Evolutionary conservation across 148 eudicot genomes (phyloP), one percentile per base, ranked within the genome.

Genomic region (Silene conica): DNA sequence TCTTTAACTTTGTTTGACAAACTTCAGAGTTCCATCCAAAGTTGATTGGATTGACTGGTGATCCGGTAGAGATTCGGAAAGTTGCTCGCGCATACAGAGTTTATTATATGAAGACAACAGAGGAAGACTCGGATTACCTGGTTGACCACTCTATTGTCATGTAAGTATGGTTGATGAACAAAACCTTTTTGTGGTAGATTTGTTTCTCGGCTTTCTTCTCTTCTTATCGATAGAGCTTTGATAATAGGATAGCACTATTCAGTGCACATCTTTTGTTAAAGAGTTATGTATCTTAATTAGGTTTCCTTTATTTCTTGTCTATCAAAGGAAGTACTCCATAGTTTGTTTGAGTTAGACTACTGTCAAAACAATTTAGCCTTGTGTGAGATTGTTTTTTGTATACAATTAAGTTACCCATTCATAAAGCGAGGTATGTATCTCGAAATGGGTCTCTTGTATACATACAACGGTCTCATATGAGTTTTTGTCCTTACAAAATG

Each of bases 61-160:
- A 79, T 25, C 85, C 90, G 1, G 96, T 88, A 23, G 98, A 94
- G 85, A 67, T 94, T 28, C 80, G 86, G 70, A 94, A 91, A 80
- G 89, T 87, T 81, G 98, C 98, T 56, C 97, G 96, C 67, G 89
- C 97, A 34, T 94, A 88, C 79, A 89, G 98, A 73, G 97, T 94
- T 4, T 94, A 94, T 83, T 94, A 91, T 71, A 91, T 94, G 98
- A 94, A 94, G 82, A 94, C 98, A 67, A 85, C 83, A 59, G 98
- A 91, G 68, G 98, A 94, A 82, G 98, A 87, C 77, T 86, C 91
- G 31, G 98, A 94, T 79, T 94, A 94, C 84, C 95, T 94, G 34
- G 98, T 94, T n/a, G 98, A 94, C 79, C 98, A 94, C 84, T 94
- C 98, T 13, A 94, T 94, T 70, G 89, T 91, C 84, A 94, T 94